Evolutionary conservation across 345 rosid species (phyloP), one percentile per base, ranked within the genome.

Genomic region (Psidium friedrichsthalianum): DNA sequence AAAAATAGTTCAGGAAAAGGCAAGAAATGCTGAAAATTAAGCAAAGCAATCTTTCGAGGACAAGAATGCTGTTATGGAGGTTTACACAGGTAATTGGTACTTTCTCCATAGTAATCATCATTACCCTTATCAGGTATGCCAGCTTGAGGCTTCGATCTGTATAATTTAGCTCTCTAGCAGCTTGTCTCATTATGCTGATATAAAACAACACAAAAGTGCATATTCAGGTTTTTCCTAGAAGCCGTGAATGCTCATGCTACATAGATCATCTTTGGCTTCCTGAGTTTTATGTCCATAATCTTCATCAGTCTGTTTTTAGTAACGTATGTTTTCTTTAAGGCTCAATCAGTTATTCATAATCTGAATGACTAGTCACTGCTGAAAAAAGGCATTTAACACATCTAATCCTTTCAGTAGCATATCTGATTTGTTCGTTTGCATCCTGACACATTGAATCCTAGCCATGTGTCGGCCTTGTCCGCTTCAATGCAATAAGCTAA

Each of bases 21-120:
- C 95, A 86, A 91, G 88, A 90, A 90, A 91, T 88, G 93, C 97
- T 83, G 98, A 95, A 88, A 92, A 90, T 87, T 87, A 61, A 82
- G 97, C 98, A 40, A 91, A 92, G 92, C 90, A 92, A 69, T 88
- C 91, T 82, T 95, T 91, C 88, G 95, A 94, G 88, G 95, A 94
- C 87, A 96, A 93, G 87, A 93, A 94, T 88, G 89, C 93, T 49
- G 58, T 87, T 44, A 89, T 94, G 47, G 99, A 97, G 85, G 93
- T 93, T 89, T 95, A 93, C 87, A 87, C 88, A 97, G 98, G 99
- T 84, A 58, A 52, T 84, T 58, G 76, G 25, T 47, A 61, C 74
- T 61, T 40, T 61, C 14, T 61, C 21, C 21, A 29, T 61, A 61
- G 15, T 29, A 27, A 61, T 29, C 42, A 61, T 61, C 3, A 61